phyloP scores from a whole-genome alignment of 306 rosid species.

The Vachellia pachyceras region DNA sequence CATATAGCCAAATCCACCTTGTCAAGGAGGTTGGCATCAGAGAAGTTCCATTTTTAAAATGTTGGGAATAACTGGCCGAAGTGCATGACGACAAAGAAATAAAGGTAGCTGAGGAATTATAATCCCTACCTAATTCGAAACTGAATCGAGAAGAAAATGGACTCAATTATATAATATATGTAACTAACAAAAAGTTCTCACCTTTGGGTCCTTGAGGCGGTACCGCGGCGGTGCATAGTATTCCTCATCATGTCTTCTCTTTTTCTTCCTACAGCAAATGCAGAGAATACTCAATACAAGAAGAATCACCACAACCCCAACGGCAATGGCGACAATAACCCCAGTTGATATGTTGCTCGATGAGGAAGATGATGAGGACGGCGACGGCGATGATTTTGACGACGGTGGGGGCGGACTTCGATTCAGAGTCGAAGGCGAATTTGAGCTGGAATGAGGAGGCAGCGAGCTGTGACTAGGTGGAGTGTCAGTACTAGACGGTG shows the following conservation, averaged over 20 bases:
- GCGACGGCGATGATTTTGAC: slow-evolving; percentile 25
- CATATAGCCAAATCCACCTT: too few relatives aligned
- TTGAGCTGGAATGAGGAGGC: slow-evolving; percentile 27
- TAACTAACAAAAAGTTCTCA: too few relatives aligned
- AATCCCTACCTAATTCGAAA: background rate
- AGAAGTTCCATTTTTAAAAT: slow-evolving; percentile 18
- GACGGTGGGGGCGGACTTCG: too few relatives aligned
- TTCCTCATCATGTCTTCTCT: too few relatives aligned
- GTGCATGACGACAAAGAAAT: background rate
- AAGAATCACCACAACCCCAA: too few relatives aligned
- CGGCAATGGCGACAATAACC: too few relatives aligned
- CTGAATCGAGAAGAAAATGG: slow-evolving; percentile 1
- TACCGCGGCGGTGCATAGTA: too few relatives aligned
- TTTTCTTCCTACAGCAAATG: too few relatives aligned
- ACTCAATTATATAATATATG: background rate
- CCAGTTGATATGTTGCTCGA: slow-evolving; percentile 14
- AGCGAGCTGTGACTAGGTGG: too few relatives aligned
- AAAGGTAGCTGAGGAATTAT: background rate
- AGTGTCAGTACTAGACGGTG: background rate
- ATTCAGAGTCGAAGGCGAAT: slow-evolving; percentile 47
- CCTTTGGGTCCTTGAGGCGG: too few relatives aligned
- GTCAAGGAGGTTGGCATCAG: slow-evolving; percentile 19
- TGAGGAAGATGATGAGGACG: background rate
- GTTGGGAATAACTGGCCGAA: background rate
- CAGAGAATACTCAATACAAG: too few relatives aligned